Conservation (phyloP, 2,329 filamentous ascomycete species). For the Pleomassaria siparia region DNA sequence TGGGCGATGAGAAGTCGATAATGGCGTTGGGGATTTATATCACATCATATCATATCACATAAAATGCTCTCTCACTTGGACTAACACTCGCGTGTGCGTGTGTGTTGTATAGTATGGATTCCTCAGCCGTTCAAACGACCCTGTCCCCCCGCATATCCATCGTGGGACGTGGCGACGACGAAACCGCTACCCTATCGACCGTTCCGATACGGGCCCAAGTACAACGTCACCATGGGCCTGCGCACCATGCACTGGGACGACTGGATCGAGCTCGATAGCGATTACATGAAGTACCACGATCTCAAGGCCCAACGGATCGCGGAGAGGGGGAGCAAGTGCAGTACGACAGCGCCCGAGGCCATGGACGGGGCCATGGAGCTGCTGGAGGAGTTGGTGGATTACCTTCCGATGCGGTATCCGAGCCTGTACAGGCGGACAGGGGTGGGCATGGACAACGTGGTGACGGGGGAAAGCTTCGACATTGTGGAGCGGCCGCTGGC, state of each 20-base stretch:
- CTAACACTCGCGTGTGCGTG: background rate
- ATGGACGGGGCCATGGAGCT: constrained; percentile 74
- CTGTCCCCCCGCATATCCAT: constrained; percentile 61
- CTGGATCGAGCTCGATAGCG: constrained; percentile 84
- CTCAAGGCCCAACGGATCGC: constrained; percentile 69
- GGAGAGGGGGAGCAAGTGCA: constrained; percentile 68
- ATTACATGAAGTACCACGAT: constrained; percentile 71
- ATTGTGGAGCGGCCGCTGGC: constrained; percentile 63
- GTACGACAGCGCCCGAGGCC: constrained; percentile 68
- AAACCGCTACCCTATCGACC: constrained; percentile 77
- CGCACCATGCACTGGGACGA: constrained; percentile 69
- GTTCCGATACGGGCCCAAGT: constrained; percentile 75
- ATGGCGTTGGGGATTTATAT: no score
- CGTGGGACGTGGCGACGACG: constrained; percentile 69
- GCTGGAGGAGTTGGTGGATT: constrained; percentile 69
- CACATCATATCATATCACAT: no score
- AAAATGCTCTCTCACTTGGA: no score
- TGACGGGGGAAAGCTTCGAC: constrained; percentile 73
- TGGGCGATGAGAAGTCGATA: no score
- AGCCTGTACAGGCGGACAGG: constrained; percentile 65
- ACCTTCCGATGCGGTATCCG: constrained; percentile 76
- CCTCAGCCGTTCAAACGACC: constrained; percentile 63
- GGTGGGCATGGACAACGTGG: constrained; percentile 68
- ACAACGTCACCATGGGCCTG: constrained; percentile 76
- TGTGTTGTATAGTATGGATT: constrained; percentile 52